phyloP scores from a whole-genome alignment of 495 filamentous ascomycete genomes.

The Neurospora sp. region DNA sequence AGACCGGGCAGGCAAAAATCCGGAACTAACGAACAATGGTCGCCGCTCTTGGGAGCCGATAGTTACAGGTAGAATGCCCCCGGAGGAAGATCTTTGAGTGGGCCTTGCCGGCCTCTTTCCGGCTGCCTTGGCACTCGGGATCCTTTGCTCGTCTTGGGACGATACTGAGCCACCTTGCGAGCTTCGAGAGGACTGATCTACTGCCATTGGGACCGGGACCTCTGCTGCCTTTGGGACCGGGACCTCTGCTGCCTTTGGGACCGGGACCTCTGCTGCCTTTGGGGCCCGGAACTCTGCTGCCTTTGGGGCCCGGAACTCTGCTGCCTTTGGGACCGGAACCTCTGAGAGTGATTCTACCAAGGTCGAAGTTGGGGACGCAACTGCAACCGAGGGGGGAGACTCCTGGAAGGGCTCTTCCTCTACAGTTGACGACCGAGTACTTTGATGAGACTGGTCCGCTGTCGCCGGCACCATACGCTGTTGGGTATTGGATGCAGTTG shows the following conservation, averaged over 20 bases:
- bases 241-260: neutral
- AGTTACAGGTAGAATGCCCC: constrained; percentile 6
- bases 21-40: neutral
- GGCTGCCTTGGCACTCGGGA: constrained; percentile 24
- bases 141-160: constrained; percentile 4
- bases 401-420: neutral
- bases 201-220: neutral
- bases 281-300: neutral
- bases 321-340: neutral
- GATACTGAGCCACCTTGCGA: constrained; percentile 2
- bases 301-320: neutral
- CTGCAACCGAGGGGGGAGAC: neutral
- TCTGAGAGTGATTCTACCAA: neutral
- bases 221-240: neutral
- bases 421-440: neutral
- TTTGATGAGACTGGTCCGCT: constrained; percentile 5
- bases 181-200: neutral
- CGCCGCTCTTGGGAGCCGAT: constrained; percentile 4
- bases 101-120: constrained; percentile 25
- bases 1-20: neutral
- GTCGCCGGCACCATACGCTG: constrained; percentile 3
- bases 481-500: constrained; percentile 16
- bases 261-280: neutral
- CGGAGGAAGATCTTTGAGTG: constrained; percentile 3
- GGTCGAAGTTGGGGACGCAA: neutral